These are phyloP conservation scores for Stagonosporopsis tanaceti DNA, from an alignment of 2,329 filamentous ascomycete genomes.

Conservation along the genomic window DNA sequence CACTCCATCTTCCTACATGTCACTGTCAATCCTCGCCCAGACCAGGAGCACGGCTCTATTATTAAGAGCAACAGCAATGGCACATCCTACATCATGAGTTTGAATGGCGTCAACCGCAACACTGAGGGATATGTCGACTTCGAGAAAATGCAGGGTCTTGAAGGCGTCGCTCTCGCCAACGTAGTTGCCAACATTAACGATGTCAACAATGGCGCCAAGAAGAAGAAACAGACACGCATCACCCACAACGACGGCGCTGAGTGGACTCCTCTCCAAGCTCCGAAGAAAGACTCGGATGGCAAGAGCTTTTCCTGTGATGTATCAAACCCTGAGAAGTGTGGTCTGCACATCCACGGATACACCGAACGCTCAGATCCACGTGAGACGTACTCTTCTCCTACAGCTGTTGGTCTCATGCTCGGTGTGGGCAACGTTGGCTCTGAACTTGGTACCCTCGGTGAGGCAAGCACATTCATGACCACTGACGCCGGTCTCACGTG, in stretches of 20 bases:
- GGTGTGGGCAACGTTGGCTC: constrained; percentile 90
- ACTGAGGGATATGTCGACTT: constrained; percentile 84
- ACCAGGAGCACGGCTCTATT: constrained; percentile 80
- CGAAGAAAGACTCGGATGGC: constrained; percentile 72
- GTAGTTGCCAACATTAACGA: constrained; percentile 77
- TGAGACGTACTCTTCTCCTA: constrained; percentile 87
- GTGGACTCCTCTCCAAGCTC: constrained; percentile 81
- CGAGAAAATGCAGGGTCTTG: constrained; percentile 91
- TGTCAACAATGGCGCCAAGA: constrained; percentile 68
- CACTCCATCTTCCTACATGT: constrained; percentile 96
- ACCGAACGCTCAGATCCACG: constrained; percentile 84
- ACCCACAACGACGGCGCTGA: constrained; percentile 95
- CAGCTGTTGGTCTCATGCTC: constrained; percentile 89
- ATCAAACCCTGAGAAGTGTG: constrained; percentile 69
- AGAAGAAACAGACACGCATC: constrained; percentile 88
- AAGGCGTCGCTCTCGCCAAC: constrained; percentile 90
- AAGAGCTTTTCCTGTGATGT: constrained; percentile 75
- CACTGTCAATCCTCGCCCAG: constrained; percentile 72
- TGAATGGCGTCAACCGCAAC: constrained; percentile 83
- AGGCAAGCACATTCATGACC: constrained; percentile 90
- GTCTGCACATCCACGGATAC: constrained; percentile 92
- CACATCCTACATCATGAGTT: constrained; percentile 88
- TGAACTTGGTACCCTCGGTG: constrained; percentile 69
- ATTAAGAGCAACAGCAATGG: constrained; percentile 99
- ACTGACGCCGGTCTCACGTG: constrained; percentile 89